Evolutionary conservation across 176 grass and related monocot genomes (phyloP), one percentile per base, ranked within the genome.

Genomic region (Avena eriantha): DNA sequence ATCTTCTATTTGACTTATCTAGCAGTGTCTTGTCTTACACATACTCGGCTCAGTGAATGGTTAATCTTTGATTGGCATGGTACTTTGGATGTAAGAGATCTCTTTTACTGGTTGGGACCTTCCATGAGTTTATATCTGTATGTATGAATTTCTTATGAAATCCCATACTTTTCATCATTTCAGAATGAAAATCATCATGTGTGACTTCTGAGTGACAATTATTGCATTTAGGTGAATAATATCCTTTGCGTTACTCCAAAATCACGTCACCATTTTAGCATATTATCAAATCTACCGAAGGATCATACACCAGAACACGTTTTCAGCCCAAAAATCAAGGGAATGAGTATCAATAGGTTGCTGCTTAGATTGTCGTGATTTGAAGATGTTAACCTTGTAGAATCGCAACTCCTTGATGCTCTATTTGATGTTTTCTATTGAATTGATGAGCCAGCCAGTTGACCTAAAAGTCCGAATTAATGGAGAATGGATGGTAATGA

Each of bases 301-400:
- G 49, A 82, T 54, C 61, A 76, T 33, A 17, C 5, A 76, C 41
- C 34, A 47, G 39, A 5, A 14, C 41, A 77, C 31, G 21, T 33
- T 69, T 82, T 57, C 58, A 67, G 6, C 13, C n/a, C 8, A 77
- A 34, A 4, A 83, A 83, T 59, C 12, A 12, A 69, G 21, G 8
- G 12, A 71, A 22, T 69, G 21, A 43, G 22, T 31, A 22, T 23
- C 12, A 31, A 48, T 76, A 29, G 45, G 47, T 24, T 87, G 87
- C 61, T 86, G 36, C 66, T 77, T 97, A 60, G 82, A 86, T 65
- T 79, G 87, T 49, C 73, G 82, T n/a, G 55, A 81, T 88, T 98
- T 95, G 87, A 98, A 98, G 77, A 95, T 98, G 73, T 87, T 93
- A 72, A 95, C 89, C 85, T 93, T 93, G 87, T 98, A 98, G 50